Conservation (phyloP, 1,139 yeast genomes). For the Wickerhamomyces sp. region DNA sequence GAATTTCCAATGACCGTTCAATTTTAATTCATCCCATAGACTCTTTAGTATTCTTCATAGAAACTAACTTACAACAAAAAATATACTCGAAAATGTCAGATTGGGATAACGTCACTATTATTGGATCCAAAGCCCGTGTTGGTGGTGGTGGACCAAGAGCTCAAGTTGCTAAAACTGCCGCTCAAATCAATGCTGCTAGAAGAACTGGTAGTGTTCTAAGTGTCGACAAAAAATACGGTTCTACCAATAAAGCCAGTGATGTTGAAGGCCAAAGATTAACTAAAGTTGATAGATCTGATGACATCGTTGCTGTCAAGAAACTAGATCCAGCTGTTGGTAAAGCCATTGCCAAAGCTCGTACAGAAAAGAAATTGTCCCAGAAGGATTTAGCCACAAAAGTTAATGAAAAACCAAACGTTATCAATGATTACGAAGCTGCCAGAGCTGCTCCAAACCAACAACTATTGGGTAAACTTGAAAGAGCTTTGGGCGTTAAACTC, state of each 20-base stretch:
- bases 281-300: conserved; percentile 89
- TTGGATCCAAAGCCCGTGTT: conserved; percentile 83
- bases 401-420: conserved; percentile 92
- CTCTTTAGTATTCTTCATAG: not conserved
- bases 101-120: conserved; percentile 87
- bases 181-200: conserved; percentile 88
- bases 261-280: conserved; percentile 95
- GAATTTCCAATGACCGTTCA: not conserved
- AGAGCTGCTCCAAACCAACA: conserved; percentile 97
- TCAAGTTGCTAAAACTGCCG: conserved; percentile 70
- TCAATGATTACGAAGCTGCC: conserved; percentile 96
- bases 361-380: conserved; percentile 85
- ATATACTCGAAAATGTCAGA: conserved; percentile 39
- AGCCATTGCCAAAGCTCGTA: conserved; percentile 81
- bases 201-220: conserved; percentile 85
- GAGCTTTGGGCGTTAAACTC: conserved; percentile 90
- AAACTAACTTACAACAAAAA: not conserved
- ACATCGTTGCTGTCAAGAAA: conserved; percentile 90
- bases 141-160: conserved; percentile 90
- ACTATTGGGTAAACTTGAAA: conserved; percentile 83
- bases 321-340: conserved; percentile 81
- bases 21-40: not conserved
- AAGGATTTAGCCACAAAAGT: conserved; percentile 94
- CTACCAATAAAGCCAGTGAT: conserved; percentile 58
- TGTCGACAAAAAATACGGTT: conserved; percentile 88